Evolutionary conservation across 2,329 filamentous ascomycete species (phyloP).

Genomic region (Ophiostoma triangulosporum): DNA sequence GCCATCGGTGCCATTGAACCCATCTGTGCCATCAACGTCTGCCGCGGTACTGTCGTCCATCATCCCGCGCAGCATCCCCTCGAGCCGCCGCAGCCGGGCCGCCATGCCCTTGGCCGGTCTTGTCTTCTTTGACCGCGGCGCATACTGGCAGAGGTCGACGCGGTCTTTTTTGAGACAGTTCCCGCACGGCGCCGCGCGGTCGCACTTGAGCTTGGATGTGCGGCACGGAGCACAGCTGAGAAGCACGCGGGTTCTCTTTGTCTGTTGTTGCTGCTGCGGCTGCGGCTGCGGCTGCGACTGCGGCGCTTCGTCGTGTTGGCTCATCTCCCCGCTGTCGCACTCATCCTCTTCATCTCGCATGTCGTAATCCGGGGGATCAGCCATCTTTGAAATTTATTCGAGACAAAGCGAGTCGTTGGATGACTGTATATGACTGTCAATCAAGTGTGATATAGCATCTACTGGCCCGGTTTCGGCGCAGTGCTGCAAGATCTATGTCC

Average conservation of each 20-base stretch:
- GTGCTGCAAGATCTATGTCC: too few relatives aligned
- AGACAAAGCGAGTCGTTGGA: too few relatives aligned
- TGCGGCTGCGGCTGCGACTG: neutral
- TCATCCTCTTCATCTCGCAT: too few relatives aligned
- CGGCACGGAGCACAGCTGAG: constrained; percentile 41
- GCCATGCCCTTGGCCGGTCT: constrained; percentile 35
- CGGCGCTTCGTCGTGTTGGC: neutral
- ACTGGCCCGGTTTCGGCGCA: too few relatives aligned
- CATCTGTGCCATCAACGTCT: constrained; percentile 12
- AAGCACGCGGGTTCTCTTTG: constrained; percentile 34
- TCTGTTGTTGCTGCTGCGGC: neutral
- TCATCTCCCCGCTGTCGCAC: neutral
- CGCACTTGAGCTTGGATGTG: constrained; percentile 42
- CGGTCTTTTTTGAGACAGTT: constrained; percentile 39
- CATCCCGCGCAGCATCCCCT: constrained; percentile 44
- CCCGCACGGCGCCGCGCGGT: constrained; percentile 36
- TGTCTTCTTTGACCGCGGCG: constrained; percentile 29
- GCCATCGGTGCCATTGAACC: neutral
- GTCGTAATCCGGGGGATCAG: too few relatives aligned
- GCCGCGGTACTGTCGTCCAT: constrained; percentile 24
- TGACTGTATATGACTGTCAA: too few relatives aligned
- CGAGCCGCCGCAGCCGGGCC: constrained; percentile 38
- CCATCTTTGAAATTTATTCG: too few relatives aligned
- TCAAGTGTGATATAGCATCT: too few relatives aligned
- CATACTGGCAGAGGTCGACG: constrained; percentile 33